phyloP scores from a whole-genome alignment of 805 yeast species.

The Zygoascus flipseniorum region DNA sequence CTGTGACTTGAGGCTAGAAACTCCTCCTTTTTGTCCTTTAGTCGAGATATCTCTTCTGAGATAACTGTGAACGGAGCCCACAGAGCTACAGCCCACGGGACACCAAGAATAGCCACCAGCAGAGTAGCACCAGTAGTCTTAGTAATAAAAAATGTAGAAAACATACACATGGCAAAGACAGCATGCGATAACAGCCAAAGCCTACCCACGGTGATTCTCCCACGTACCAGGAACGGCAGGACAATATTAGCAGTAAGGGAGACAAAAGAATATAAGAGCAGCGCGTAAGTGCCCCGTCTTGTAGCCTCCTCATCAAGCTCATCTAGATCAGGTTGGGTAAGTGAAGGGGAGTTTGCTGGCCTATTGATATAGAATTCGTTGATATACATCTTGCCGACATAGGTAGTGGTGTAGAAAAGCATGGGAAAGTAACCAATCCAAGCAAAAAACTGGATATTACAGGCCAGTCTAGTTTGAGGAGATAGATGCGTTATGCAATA shows the following conservation, averaged over 20 bases:
- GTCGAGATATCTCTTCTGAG: slow-evolving; percentile 47
- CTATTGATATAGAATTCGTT: slow-evolving; percentile 31
- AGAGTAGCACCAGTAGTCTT: slow-evolving; percentile 37
- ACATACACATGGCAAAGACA: slow-evolving; percentile 41
- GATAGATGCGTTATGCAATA: slow-evolving; percentile 32
- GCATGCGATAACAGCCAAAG: slow-evolving; percentile 47
- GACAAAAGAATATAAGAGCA: slow-evolving; percentile 41
- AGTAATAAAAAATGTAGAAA: slow-evolving; percentile 38
- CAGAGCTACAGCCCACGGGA: slow-evolving; percentile 57
- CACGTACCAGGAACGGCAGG: slow-evolving; percentile 35
- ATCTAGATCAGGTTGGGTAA: slow-evolving; percentile 32
- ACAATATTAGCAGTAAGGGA: slow-evolving; percentile 38
- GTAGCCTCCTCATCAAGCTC: slow-evolving; percentile 39
- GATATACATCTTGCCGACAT: slow-evolving; percentile 49
- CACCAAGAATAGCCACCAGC: slow-evolving; percentile 45
- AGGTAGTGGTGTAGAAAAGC: slow-evolving; percentile 56
- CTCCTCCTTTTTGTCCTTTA: slow-evolving; percentile 37
- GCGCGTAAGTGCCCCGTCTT: slow-evolving; percentile 44
- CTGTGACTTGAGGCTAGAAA: slow-evolving; percentile 16
- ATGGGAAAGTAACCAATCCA: slow-evolving; percentile 65
- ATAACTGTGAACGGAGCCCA: slow-evolving; percentile 63
- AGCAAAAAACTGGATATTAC: slow-evolving; percentile 52
- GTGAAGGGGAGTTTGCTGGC: slow-evolving; percentile 30
- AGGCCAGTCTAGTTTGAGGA: slow-evolving; percentile 42
- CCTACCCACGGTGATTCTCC: slow-evolving; percentile 27